These are phyloP conservation scores for Leptomonas seymouri DNA, from an alignment of 208 protist species.

Conservation along the genomic window DNA sequence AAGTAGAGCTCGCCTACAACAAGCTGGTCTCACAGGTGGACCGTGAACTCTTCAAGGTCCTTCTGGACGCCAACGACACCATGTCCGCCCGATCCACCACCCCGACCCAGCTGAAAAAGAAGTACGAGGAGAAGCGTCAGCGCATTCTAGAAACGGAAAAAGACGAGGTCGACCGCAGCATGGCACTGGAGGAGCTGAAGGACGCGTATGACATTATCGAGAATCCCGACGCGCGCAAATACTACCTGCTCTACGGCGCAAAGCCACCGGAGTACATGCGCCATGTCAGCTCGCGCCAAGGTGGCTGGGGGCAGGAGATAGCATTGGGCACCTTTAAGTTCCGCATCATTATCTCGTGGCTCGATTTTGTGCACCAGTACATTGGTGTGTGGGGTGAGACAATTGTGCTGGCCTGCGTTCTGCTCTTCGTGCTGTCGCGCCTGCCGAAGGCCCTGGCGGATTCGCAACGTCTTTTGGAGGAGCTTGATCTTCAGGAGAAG, in stretches of 20 bases:
- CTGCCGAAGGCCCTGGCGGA: constrained; percentile 66
- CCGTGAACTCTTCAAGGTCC: constrained; percentile 81
- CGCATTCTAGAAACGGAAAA: constrained; percentile 61
- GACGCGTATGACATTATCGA: constrained; percentile 89
- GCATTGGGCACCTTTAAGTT: constrained; percentile 82
- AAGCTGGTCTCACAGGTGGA: constrained; percentile 84
- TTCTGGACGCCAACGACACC: constrained; percentile 80
- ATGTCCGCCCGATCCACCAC: constrained; percentile 60
- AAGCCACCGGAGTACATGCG: constrained; percentile 90
- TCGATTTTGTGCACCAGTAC: constrained; percentile 73
- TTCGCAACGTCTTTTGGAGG: constrained; percentile 61
- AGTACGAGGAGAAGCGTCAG: constrained; percentile 77
- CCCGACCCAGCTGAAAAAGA: constrained; percentile 58
- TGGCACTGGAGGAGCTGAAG: constrained; percentile 84
- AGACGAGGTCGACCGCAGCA: constrained; percentile 76
- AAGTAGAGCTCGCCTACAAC: constrained; percentile 82
- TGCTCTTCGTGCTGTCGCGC: constrained; percentile 62
- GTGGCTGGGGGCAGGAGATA: constrained; percentile 89
- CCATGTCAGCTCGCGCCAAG: constrained; percentile 69
- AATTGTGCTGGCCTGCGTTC: constrained; percentile 51
- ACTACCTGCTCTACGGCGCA: constrained; percentile 89
- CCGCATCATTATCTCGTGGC: constrained; percentile 80
- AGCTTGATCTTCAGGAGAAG: constrained; percentile 64
- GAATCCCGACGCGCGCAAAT: constrained; percentile 81
- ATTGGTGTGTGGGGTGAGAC: constrained; percentile 84